Evolutionary conservation across 2,329 filamentous ascomycete genomes (phyloP).

Genomic region (Cryphonectria naterciae): DNA sequence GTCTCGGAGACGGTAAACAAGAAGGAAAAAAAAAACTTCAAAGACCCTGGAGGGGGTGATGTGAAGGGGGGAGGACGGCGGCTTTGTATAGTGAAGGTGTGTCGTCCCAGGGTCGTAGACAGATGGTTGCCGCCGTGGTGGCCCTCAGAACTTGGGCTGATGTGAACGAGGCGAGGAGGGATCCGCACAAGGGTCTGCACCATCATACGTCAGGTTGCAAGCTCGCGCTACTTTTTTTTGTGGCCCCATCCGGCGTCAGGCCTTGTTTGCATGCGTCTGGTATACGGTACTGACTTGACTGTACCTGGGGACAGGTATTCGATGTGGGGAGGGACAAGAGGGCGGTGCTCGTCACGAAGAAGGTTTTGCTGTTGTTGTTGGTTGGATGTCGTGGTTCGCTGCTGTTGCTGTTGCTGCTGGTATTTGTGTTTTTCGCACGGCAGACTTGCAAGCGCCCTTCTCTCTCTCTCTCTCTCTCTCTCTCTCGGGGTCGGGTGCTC

Average conservation of each 20-base stretch:
- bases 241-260: slow-evolving; percentile 28
- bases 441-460: neutral
- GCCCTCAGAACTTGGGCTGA: slow-evolving; percentile 20
- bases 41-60: neutral
- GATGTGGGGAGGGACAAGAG: neutral
- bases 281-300: neutral
- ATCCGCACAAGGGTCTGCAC: slow-evolving; percentile 26
- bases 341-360: neutral
- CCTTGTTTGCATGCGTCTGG: slow-evolving; percentile 7
- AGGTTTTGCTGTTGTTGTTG: neutral
- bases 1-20: neutral
- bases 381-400: neutral
- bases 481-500: neutral
- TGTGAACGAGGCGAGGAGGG: slow-evolving; percentile 23
- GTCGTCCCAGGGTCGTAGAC: slow-evolving; percentile 7
- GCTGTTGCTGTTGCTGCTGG: neutral
- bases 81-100: slow-evolving; percentile 11
- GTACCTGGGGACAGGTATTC: slow-evolving; percentile 1
- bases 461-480: too few species aligned
- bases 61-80: slow-evolving; percentile 1
- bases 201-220: slow-evolving; percentile 29
- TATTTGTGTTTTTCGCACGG: neutral
- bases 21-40: neutral
- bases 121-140: slow-evolving; percentile 5
- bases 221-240: slow-evolving; percentile 25